phyloP scores from a whole-genome alignment of 2,329 filamentous ascomycete genomes.

The Hymenoscyphus occultus region DNA sequence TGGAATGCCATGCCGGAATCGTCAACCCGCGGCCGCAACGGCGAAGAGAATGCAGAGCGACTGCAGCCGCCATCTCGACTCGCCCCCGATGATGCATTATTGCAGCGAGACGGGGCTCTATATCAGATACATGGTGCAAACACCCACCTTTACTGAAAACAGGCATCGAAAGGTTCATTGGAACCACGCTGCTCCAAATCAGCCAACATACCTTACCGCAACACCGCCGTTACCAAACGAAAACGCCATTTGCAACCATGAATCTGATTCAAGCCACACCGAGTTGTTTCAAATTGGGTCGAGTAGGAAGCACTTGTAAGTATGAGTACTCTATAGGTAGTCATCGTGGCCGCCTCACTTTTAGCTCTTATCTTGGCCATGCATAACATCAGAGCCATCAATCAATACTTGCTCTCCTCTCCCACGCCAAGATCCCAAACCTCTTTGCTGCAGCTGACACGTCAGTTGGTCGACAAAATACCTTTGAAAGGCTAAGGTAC shows the following conservation, averaged over 20 bases:
- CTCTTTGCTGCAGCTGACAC: not conserved
- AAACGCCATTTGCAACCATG: too few species aligned
- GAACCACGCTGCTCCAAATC: not conserved
- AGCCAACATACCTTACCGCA: not conserved
- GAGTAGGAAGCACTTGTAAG: not conserved
- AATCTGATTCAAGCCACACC: not conserved
- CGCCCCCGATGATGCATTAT: constrained; percentile 2
- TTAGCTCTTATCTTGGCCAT: not conserved
- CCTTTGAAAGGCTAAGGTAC: not conserved
- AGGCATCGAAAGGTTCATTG: not conserved
- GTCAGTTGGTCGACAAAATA: not conserved
- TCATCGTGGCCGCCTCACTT: not conserved
- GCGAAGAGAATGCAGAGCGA: not conserved
- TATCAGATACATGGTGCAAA: constrained; percentile 1
- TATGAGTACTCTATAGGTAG: not conserved
- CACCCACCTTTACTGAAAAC: not conserved
- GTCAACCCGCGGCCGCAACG: not conserved
- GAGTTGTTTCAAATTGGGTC: not conserved
- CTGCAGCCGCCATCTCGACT: not conserved
- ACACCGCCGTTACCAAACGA: too few species aligned
- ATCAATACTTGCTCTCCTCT: not conserved
- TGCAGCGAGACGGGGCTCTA: not conserved
- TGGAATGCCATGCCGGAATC: not conserved
- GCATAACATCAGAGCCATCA: not conserved
- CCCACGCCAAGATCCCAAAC: constrained; percentile 3